Base-by-base conservation (phyloP, 1,284 basidiomycete genomes). In the Trichosporon faecale region DNA sequence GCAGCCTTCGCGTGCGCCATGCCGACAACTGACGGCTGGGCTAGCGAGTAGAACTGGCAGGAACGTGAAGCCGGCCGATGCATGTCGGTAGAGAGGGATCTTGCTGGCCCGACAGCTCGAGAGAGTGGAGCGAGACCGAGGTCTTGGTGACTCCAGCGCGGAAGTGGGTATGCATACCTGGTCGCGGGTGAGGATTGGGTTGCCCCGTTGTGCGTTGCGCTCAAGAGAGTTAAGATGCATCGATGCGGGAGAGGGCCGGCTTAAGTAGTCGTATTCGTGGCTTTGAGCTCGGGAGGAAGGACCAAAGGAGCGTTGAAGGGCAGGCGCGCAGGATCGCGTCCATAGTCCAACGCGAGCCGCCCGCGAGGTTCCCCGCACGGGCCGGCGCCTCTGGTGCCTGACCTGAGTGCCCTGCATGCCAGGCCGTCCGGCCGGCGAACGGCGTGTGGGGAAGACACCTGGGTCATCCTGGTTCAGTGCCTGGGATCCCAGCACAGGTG, bases 351-450 rank as follows among this genome's bases (percentile, higher is more conserved):
- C n/a, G n/a, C n/a, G n/a, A n/a, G n/a, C n/a, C n/a, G n/a, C 4
- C 33, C 33, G 33, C 33, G 40, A 44, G 44, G 49, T 52, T 52
- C 49, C 57, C 57, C 57, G 57, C 57, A 61, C 57, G 57, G 57
- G 57, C 57, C 57, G 57, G 57, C 57, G 57, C 57, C 57, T 61
- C 57, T 31, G 6, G 57, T 61, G 57, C 57, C 57, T 61, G 21
- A 18, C 14, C 14, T 18, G 11, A 7, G 18, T 29, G 57, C 29
- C 29, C 27, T 44, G 40, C 5, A 40, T 5, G 12, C 18, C 21
- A 11, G 52, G 8, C 8, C 57, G 29, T 18, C 29, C 57, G 29
- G 27, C 57, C 7, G 27, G 57, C 55, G 12, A 12, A 29, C 5
- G 27, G 49, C 21, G n/a, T 52, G 49, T 25, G 49, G 49, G 49